These are phyloP conservation scores for Salinomyces thailandicus DNA, from an alignment of 2,329 filamentous ascomycete genomes.

Conservation along the genomic window DNA sequence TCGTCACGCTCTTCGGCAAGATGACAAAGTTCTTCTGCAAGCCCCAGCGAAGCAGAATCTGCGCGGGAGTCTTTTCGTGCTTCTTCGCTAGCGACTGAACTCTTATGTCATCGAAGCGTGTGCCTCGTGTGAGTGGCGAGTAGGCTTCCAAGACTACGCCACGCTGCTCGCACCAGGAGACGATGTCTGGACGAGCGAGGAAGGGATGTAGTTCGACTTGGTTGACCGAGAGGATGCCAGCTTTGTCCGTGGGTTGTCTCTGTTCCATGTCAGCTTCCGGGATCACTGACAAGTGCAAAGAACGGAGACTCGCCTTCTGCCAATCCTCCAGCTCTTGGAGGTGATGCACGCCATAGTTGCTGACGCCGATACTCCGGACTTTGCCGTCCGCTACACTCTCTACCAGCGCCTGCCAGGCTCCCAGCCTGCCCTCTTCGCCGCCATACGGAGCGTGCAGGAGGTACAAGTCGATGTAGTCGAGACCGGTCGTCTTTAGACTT, in stretches of 20 bases:
- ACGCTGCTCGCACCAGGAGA: conserved; percentile 58
- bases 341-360: conserved; percentile 47
- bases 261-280: background rate
- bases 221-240: conserved; percentile 43
- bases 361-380: conserved; percentile 44
- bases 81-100: conserved; percentile 44
- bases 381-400: conserved; percentile 43
- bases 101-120: conserved; percentile 42
- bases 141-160: conserved; percentile 40
- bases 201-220: conserved; percentile 89
- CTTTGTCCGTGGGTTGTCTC: conserved; percentile 1
- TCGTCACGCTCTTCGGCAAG: conserved; percentile 48
- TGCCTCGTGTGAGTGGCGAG: conserved; percentile 31
- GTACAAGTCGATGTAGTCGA: conserved; percentile 36
- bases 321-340: conserved; percentile 44
- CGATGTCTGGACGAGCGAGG: conserved; percentile 69
- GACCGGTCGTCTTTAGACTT: conserved; percentile 50
- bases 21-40: conserved; percentile 52
- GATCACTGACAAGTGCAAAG: background rate
- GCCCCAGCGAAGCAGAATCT: conserved; percentile 52
- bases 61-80: conserved; percentile 47
- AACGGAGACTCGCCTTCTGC: conserved; percentile 31
- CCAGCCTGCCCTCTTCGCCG: conserved; percentile 38
- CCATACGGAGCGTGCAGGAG: conserved; percentile 46
- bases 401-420: conserved; percentile 45